Base-by-base conservation (phyloP, 2,329 filamentous ascomycete species). In the Fusarium hainanense region DNA sequence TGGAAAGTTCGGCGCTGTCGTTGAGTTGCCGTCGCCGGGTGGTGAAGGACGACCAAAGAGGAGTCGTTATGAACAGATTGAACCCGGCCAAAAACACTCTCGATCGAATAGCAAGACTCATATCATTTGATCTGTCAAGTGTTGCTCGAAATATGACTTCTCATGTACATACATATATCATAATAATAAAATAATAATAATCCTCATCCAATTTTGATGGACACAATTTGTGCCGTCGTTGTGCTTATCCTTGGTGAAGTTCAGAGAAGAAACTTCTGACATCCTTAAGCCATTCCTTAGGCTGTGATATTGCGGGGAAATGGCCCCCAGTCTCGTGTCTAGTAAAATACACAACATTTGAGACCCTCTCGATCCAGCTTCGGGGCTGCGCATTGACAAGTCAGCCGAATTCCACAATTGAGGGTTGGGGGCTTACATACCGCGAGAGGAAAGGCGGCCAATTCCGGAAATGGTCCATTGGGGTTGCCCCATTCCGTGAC, bases 11-110 rank as follows among this genome's bases (percentile, higher is more conserved):
- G 18, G 25, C 7, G 20, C 20, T 25, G 27, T 47, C 3, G 50
- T 59, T 6, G 57, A 56, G 6, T 7, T 56, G 1, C 34, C 56
- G 4, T 54, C 55, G 11, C 55, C 56, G 3, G 50, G 50, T 2
- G 16, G 25, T 6, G 57, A 59, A 8, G 50, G 57, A 1, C 50
- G 57, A 9, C 57, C 57, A 2, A 59, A 47, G 25, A 47, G 57
- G 21, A 59, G 57, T 18, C 42, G 40, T 1, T 59, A 59, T 8
- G 41, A 59, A 4, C 50, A 59, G 12, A 59, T 59, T 9, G 57
- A 59, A 11, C 57, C 50, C 18, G 57, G 32, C 0, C 57, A 56
- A 16, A 23, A 21, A 30, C 34, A 37, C 18, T 37, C 34, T 37
- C 18, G 34, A 37, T 37, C 34, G 12, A 37, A 7, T 12, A 37